Conservation (phyloP, 2,329 filamentous ascomycete genomes). For the Penicillium paneum region DNA sequence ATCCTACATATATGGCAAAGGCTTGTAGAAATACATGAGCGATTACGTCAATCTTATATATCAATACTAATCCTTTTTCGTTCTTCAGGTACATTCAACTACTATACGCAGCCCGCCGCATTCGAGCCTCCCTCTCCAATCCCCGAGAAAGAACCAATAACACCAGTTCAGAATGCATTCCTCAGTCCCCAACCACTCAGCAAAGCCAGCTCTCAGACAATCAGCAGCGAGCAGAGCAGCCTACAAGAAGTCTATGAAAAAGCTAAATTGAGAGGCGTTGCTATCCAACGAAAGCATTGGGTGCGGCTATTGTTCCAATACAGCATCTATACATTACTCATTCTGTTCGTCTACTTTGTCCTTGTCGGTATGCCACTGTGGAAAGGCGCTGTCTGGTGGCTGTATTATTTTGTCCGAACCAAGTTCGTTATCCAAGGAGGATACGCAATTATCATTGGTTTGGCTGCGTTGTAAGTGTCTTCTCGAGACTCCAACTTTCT, state of each 20-base stretch:
- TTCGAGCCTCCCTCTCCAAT: slow-evolving; percentile 5
- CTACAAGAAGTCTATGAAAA: slow-evolving; percentile 21
- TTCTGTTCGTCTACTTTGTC: slow-evolving; percentile 47
- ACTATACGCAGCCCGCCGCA: not conserved
- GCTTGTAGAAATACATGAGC: not conserved
- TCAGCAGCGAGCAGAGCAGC: slow-evolving; percentile 10
- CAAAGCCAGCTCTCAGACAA: slow-evolving; percentile 3
- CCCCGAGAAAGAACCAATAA: slow-evolving; percentile 15
- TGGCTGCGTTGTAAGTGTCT: slow-evolving; percentile 35
- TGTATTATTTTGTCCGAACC: slow-evolving; percentile 42
- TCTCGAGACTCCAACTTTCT: not conserved
- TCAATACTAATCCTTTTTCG: not conserved
- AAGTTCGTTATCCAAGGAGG: slow-evolving; percentile 43
- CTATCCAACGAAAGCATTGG: slow-evolving; percentile 32
- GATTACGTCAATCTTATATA: not conserved
- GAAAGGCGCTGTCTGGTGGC: slow-evolving; percentile 45
- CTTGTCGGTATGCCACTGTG: slow-evolving; percentile 47
- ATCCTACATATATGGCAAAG: not conserved
- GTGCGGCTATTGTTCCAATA: slow-evolving; percentile 41
- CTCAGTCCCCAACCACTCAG: slow-evolving; percentile 9
- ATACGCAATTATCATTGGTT: slow-evolving; percentile 41
- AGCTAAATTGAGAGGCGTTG: slow-evolving; percentile 18
- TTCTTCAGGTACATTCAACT: not conserved
- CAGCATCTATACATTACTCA: slow-evolving; percentile 35
- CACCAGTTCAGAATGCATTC: slow-evolving; percentile 12